Evolutionary conservation across 2,329 filamentous ascomycete species (phyloP).

Genomic region (Monosporascus sp.): DNA sequence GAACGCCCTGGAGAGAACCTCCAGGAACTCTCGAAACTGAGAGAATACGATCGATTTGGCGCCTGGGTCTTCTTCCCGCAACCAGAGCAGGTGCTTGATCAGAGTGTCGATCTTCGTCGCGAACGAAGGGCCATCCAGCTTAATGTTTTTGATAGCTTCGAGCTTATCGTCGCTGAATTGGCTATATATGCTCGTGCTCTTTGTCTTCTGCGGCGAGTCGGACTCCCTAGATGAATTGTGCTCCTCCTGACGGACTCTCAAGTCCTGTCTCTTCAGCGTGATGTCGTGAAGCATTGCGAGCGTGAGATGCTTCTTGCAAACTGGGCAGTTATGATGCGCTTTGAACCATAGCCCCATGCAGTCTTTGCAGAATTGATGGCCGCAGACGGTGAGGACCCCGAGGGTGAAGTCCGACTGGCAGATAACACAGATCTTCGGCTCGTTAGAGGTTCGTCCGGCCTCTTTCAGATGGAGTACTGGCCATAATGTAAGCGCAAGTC

Average conservation of each 20-base stretch:
- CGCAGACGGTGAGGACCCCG: conserved; percentile 82
- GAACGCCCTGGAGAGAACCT: conserved; percentile 67
- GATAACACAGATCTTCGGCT: conserved; percentile 74
- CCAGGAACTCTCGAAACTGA: conserved; percentile 63
- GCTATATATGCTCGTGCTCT: conserved; percentile 61
- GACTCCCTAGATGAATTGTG: neutral
- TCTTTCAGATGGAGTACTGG: conserved; percentile 50
- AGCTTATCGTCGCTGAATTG: conserved; percentile 67
- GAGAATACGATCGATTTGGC: conserved; percentile 93
- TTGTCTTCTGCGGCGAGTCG: conserved; percentile 13
- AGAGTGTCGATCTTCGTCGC: conserved; percentile 88
- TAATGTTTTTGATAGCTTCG: conserved; percentile 74
- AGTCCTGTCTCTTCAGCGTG: conserved; percentile 69
- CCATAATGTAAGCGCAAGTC: conserved; percentile 11
- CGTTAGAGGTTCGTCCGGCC: conserved; percentile 56
- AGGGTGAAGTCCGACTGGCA: conserved; percentile 71
- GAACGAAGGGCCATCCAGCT: conserved; percentile 67
- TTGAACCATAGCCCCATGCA: conserved; percentile 78
- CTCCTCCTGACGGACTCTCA: conserved; percentile 59
- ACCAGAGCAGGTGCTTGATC: conserved; percentile 76
- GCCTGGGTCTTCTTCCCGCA: conserved; percentile 76
- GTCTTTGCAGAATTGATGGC: conserved; percentile 86
- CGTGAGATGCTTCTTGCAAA: conserved; percentile 69
- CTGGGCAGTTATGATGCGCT: conserved; percentile 69
- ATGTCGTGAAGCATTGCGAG: conserved; percentile 75